Evolutionary conservation across 768 basidiomycete species (phyloP), one percentile per base, ranked within the genome.

Genomic region (Lepiota brunneoincarnata): DNA sequence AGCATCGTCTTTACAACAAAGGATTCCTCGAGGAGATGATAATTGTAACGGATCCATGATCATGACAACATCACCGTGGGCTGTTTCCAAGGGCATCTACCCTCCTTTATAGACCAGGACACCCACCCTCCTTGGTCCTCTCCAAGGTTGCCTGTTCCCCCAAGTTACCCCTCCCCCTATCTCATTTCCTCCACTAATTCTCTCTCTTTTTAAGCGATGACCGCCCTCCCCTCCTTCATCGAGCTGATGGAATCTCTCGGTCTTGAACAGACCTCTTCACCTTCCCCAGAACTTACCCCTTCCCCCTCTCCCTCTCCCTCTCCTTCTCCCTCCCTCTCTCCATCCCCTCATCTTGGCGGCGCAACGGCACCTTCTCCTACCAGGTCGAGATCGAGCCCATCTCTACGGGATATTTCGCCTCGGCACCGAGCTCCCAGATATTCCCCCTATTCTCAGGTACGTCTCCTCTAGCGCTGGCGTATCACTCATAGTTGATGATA

Each of bases 211-310:
- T n/a, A n/a, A n/a, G 49, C 63, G 63, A 89, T 86, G 86, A 74
- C 86, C 66, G 70, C 87, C 63, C 84, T 92, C 62, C 91, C 91
- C 64, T 91, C 91, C 53, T 93, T 93, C 68, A 84, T 90, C 55
- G 85, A 91, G 73, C 87, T 93, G 67, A 90, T 93, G 89, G 82
- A 82, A 58, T 82, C 91, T 56, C 76, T 93, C 61, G 91, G 88
- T 59, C 76, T 92, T 68, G 82, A 88, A 59, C 77, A 78, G 59
- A 67, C 64, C 26, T 43, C 72, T 49, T 68, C 72, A 47, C 58
- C 63, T 56, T 59, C 66, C 21, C 61, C 71, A 43, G 70, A 61
- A 62, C 59, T 57, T 58, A 73, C 76, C 21, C 72, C 78, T 24
- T 77, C 69, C 43, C 60, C 71, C 46, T 71, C 74, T 41, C 69